phyloP scores from a whole-genome alignment of 2,329 filamentous ascomycete species.

The Arthrobotrys megalospora region DNA sequence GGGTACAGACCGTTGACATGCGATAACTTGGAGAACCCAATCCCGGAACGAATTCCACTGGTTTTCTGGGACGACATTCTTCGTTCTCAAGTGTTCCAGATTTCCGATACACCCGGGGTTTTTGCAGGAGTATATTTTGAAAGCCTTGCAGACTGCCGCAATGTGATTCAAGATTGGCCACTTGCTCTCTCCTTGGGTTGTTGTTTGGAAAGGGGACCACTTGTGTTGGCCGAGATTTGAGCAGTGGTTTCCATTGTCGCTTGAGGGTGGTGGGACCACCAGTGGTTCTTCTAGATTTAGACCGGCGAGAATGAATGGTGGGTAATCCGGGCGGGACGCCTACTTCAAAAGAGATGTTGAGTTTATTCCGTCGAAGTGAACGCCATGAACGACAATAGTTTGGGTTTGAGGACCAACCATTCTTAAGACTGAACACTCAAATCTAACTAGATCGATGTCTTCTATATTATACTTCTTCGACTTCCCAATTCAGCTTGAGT shows the following conservation, averaged over 20 bases:
- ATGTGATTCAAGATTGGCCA: constrained; percentile 30
- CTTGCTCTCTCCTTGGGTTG: background rate
- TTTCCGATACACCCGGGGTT: constrained; percentile 8
- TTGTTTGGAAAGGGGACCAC: background rate
- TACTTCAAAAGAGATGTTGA: background rate
- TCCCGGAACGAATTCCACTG: constrained; percentile 31
- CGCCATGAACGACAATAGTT: background rate
- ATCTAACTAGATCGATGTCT: background rate
- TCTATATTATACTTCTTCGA: background rate
- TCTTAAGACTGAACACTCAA: background rate
- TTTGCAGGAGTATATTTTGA: constrained; percentile 23
- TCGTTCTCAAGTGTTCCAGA: background rate
- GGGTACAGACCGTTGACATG: constrained; percentile 9
- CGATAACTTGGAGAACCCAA: constrained; percentile 25
- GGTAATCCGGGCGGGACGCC: background rate
- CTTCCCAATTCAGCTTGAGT: background rate
- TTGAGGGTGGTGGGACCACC: background rate
- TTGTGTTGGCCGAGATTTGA: constrained; percentile 30
- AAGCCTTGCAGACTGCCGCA: constrained; percentile 21
- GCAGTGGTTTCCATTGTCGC: background rate
- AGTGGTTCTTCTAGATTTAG: constrained; percentile 3
- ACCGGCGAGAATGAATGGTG: background rate
- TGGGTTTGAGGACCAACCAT: background rate
- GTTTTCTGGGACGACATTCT: constrained; percentile 15
- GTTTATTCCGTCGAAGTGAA: background rate